Base-by-base conservation (phyloP, 176 grass and related monocot species). In the Lolium perenne region DNA sequence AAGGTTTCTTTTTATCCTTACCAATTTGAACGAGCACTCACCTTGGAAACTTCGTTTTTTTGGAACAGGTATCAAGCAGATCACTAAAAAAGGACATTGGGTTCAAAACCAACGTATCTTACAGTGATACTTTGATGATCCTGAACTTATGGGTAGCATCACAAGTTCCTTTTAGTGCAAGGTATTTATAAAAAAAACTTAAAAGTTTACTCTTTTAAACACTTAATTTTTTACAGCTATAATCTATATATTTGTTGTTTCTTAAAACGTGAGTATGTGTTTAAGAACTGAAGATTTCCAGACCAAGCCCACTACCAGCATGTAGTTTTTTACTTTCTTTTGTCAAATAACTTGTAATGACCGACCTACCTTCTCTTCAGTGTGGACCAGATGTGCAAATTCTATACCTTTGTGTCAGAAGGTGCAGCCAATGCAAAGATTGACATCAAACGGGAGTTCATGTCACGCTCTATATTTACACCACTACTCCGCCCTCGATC, bases 81-180 rank as follows among this genome's bases (percentile, higher is more conserved):
- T 94, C 90, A 76, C 86, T 98, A 70, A 85, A 86, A 83, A 94
- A 94, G 72, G 91, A 91, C 17, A 80, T 95, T 86, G 95, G 95
- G 54, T 94, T 98, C 78, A 98, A 98, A 84, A 95, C 90, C 56
- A 86, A 92, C 59, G 87, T 94, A 38, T 95, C 86, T 38, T 75
- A 88, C 55, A 80, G 48, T 76, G 93, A 98, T 71, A 91, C 90
- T 64, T 82, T 94, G 80, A 85, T 81, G 87, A 84, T 94, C 45
- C 88, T 98, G 32, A 87, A 86, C n/a, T 92, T 50, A 58, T 98
- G 95, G 95, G 85, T 91, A 17, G 25, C 77, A 80, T 92, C 87
- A 81, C 79, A 95, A 46, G 8, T 63, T 91, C 88, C 95, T 47
- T 93, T 95, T 83, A 86, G 63, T 48, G 86, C 93, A 89, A 98